Evolutionary conservation across 2,329 filamentous ascomycete species (phyloP), one percentile per base, ranked within the genome.

Genomic region (Paecilomyces variotii): DNA sequence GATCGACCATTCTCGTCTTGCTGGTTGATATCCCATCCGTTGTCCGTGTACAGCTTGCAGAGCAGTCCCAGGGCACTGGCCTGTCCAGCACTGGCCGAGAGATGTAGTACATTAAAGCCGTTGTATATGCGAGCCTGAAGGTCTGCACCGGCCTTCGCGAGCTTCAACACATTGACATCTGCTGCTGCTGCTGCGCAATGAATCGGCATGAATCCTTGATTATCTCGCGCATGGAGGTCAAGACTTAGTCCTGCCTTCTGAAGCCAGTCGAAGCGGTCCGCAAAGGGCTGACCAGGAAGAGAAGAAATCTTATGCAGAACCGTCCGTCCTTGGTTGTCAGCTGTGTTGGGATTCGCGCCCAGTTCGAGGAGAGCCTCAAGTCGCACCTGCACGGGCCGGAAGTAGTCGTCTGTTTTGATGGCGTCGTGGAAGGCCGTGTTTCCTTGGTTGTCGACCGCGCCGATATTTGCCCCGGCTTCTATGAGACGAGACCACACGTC

Each of bases 81-180:
- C 49, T 51, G 49, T 51, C 49, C 49, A 51, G 49, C 49, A 51
- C 49, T 12, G 26, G 49, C 49, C 49, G 49, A 51, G 49, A 51
- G 49, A 51, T 51, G 49, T 51, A 51, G 26, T 51, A n/a, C 49
- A 51, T 51, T 51, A 51, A 9, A 51, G 49, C 49, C 49, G 14
- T 51, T 51, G 49, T 51, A 7, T 51, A 51, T 51, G 49, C 49
- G 49, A 51, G 49, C 49, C 49, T 51, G 49, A 51, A 51, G 49
- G 10, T 51, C 49, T 51, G 49, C 49, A 51, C 49, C 49, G 49
- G 49, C 49, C 19, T 51, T 51, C 10, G 49, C 10, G 12, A 51
- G 49, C 49, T 51, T 51, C 49, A 51, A 51, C 49, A 51, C 49
- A 51, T 51, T 51, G 49, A 51, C 49, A 51, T 51, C 49, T 51